Evolutionary conservation across 2,329 filamentous ascomycete genomes (phyloP).

Genomic region (Tolypocladium endophyticum): DNA sequence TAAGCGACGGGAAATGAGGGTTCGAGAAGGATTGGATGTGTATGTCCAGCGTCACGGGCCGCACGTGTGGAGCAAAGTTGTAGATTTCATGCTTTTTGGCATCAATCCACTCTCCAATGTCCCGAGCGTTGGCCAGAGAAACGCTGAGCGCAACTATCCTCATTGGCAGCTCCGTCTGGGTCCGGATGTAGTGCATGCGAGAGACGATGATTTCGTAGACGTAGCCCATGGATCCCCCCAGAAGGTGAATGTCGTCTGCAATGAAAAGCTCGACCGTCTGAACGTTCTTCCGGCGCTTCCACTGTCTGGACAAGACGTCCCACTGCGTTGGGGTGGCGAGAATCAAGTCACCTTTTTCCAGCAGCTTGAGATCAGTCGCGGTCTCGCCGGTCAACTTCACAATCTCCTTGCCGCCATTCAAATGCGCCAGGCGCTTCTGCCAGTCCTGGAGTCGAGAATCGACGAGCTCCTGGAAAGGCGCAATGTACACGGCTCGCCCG

Average conservation of each 20-base stretch:
- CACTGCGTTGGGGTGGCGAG: constrained; percentile 89
- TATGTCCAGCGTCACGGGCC: constrained; percentile 81
- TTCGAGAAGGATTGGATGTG: constrained; percentile 94
- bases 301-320: constrained; percentile 92
- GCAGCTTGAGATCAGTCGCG: constrained; percentile 76
- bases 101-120: constrained; percentile 96
- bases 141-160: constrained; percentile 86
- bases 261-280: constrained; percentile 86
- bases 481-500: constrained; percentile 83
- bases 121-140: constrained; percentile 82
- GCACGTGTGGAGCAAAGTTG: constrained; percentile 91
- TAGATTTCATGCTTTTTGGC: constrained; percentile 97
- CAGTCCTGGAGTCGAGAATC: constrained; percentile 76
- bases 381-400: constrained; percentile 92
- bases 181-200: constrained; percentile 90
- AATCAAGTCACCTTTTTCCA: constrained; percentile 80
- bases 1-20: constrained; percentile 92
- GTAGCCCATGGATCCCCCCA: constrained; percentile 78
- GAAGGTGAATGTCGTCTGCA: constrained; percentile 87
- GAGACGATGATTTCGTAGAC: constrained; percentile 96
- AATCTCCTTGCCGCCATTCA: constrained; percentile 78
- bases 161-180: constrained; percentile 74
- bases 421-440: constrained; percentile 61
- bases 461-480: constrained; percentile 88
- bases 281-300: constrained; percentile 93